Base-by-base conservation (phyloP, 1,139 yeast species). In the Fermentozyma sake region DNA sequence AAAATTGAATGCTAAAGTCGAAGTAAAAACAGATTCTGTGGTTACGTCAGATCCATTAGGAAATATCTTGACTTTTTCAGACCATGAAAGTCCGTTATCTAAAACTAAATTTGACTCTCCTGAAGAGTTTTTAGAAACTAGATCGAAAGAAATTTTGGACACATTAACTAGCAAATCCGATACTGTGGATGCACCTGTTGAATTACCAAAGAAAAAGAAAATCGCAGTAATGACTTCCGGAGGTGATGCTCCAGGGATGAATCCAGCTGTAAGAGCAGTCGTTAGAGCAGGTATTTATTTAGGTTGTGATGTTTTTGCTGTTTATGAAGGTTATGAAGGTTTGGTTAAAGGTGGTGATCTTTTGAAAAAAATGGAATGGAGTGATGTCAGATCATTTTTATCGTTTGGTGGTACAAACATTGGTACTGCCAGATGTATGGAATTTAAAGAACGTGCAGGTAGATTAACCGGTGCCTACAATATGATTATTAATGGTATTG, bases 161-260 rank as follows among this genome's bases (percentile, higher is more conserved):
- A 32, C 42, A 3, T 24, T 50, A 17, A 34, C 38, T 10, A 33
- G 26, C 8, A 27, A 15, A 10, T 15, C 18, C 26, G 12, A 24
- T 16, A 19, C 31, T 52, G 48, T 6, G 16, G 22, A 20, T 9
- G 14, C 14, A 6, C 27, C 24, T 10, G 26, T 31, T 7, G 24
- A 26, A 12, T 14, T 24, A 12, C 18, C 20, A 6, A 30, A 44
- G 12, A 48, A 43, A 34, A 65, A 67, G 57, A 80, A 79, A 50
- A 79, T 82, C 33, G 93, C 84, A 1, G 85, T 82, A 13, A 82
- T 82, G 91, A 82, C 93, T 3, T 79, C 89, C 1, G 93, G 93
- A 39, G 93, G 93, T 48, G 93, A 82, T 52, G 81, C 91, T 25
- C 91, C 85, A 12, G 93, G 93, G 44, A 82, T 82, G 93, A 79